Conservation (phyloP, 2,329 filamentous ascomycete species). For the Xylariaceae sp. region DNA sequence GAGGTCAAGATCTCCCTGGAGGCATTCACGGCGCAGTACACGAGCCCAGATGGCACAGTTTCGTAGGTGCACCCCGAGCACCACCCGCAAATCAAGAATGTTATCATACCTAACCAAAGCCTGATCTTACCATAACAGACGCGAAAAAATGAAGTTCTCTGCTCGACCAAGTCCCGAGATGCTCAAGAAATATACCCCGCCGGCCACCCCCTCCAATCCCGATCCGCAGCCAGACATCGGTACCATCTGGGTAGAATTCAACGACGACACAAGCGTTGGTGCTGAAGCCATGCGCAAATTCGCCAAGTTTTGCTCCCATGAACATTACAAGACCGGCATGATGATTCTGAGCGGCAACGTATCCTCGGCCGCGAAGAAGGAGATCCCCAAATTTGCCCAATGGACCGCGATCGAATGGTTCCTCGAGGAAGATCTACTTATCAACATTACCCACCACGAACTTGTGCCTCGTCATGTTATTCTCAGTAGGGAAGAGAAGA, state of each 20-base stretch:
- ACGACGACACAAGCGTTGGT: constrained; percentile 70
- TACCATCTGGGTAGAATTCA: constrained; percentile 91
- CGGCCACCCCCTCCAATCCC: constrained; percentile 64
- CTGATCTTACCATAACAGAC: constrained; percentile 48
- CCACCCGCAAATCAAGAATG: not conserved
- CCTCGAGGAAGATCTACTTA: constrained; percentile 88
- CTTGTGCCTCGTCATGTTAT: constrained; percentile 91
- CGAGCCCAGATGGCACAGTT: constrained; percentile 66
- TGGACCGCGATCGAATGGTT: constrained; percentile 88
- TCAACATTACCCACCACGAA: constrained; percentile 98
- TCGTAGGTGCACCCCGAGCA: constrained; percentile 55
- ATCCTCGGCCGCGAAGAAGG: constrained; percentile 81
- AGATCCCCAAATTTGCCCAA: constrained; percentile 71
- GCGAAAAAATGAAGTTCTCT: constrained; percentile 79
- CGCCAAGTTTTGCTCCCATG: constrained; percentile 72
- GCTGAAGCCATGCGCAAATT: constrained; percentile 91
- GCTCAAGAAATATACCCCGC: constrained; percentile 76
- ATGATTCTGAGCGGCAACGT: constrained; percentile 81
- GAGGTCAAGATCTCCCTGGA: constrained; percentile 83
- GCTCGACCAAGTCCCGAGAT: constrained; percentile 79
- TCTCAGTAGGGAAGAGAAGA: constrained; percentile 86
- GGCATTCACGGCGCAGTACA: constrained; percentile 71
- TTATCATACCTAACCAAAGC: constrained; percentile 7
- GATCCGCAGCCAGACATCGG: constrained; percentile 72
- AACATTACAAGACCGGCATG: constrained; percentile 85